These are phyloP conservation scores for Xylaria intraflava DNA, from an alignment of 495 filamentous ascomycete genomes.

Conservation along the genomic window DNA sequence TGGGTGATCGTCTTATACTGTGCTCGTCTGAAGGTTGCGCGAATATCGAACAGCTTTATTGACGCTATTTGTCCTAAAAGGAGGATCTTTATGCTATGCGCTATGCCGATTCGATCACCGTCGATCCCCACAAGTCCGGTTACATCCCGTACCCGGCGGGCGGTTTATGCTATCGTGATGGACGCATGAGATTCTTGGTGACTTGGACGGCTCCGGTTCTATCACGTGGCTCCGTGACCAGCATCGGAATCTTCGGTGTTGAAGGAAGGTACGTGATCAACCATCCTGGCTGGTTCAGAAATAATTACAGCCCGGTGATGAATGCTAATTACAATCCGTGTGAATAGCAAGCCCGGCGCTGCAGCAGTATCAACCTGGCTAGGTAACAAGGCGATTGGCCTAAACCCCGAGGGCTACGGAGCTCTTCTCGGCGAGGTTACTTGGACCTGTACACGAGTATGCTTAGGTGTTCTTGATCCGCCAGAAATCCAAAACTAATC, in stretches of 20 bases:
- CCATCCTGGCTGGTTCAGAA: neutral
- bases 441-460: constrained; percentile 32
- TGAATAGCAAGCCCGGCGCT: constrained; percentile 38
- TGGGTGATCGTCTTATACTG: too few relatives aligned
- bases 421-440: constrained; percentile 33
- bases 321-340: neutral
- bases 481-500: neutral
- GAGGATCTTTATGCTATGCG: constrained; percentile 31
- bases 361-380: constrained; percentile 39
- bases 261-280: constrained; percentile 33
- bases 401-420: constrained; percentile 33
- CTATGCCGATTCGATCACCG: constrained; percentile 38
- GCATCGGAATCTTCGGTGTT: constrained; percentile 41
- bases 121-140: constrained; percentile 45
- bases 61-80: neutral
- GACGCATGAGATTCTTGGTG: constrained; percentile 37
- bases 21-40: too few relatives aligned
- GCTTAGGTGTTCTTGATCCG: neutral
- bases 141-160: constrained; percentile 47
- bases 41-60: neutral
- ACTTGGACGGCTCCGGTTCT: constrained; percentile 44
- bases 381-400: constrained; percentile 34
- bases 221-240: constrained; percentile 24
- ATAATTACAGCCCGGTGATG: neutral
- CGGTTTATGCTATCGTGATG: constrained; percentile 39